A percentile compares a stretch with the other conserved stretches of the same genome.
These are phyloP conservation scores for Aspergillus flavus DNA, from an alignment of 2,329 filamentous ascomycete species.

Conservation along the genomic window DNA sequence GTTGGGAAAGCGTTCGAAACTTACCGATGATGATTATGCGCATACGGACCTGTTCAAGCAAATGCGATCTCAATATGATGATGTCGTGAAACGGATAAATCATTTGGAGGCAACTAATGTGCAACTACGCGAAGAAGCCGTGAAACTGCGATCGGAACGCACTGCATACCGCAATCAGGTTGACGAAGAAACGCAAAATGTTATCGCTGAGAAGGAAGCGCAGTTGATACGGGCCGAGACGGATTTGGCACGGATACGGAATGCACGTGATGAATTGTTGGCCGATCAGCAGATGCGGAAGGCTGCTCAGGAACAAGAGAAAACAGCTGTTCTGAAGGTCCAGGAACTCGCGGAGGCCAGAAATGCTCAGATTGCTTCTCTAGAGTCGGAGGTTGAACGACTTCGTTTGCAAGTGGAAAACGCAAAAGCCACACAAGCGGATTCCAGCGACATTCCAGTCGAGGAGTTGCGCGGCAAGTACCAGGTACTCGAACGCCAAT, in stretches of 20 bases:
- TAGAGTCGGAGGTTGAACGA: constrained; percentile 82
- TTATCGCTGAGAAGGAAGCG: constrained; percentile 76
- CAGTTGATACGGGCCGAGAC: constrained; percentile 79
- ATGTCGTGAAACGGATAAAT: constrained; percentile 89
- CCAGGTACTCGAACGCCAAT: constrained; percentile 74
- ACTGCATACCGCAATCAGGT: constrained; percentile 79
- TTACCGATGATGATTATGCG: constrained; percentile 91
- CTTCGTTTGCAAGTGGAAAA: constrained; percentile 61
- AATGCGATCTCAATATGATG: constrained; percentile 86
- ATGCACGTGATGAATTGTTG: constrained; percentile 79
- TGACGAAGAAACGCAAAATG: constrained; percentile 74
- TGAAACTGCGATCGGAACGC: constrained; percentile 82
- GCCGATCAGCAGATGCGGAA: constrained; percentile 82
- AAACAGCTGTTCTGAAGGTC: constrained; percentile 68
- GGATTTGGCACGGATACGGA: constrained; percentile 82
- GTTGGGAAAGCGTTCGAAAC: constrained; percentile 59
- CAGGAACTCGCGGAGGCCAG: constrained; percentile 79
- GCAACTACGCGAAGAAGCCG: constrained; percentile 79
- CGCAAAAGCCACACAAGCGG: constrained; percentile 40
- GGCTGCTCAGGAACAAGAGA: constrained; percentile 75
- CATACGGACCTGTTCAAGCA: constrained; percentile 92
- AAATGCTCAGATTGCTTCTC: constrained; percentile 74
- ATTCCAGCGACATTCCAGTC: constrained; percentile 61
- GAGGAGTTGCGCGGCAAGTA: constrained; percentile 77
- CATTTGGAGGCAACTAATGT: constrained; percentile 86